Percentiles rank a stretch among this genome's conserved stretches.
These are phyloP conservation scores for Abrus pulchellus DNA, from an alignment of 306 rosid genomes.

Conservation along the genomic window DNA sequence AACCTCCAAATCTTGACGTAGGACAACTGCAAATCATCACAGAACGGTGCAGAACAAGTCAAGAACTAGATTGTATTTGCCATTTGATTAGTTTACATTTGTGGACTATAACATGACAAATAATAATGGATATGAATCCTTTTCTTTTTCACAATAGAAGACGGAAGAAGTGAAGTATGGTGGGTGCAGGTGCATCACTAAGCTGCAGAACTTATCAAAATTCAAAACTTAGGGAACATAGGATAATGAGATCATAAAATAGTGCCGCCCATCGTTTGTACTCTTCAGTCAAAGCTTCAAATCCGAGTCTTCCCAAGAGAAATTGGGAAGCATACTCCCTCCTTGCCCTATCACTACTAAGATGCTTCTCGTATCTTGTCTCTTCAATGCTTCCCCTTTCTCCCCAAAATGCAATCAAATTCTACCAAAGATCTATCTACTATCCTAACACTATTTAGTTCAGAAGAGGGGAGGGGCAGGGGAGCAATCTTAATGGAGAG, in stretches of 20 bases:
- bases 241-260: too few relatives aligned
- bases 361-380: background rate
- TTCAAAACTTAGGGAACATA: too few relatives aligned
- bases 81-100: background rate
- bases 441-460: too few relatives aligned
- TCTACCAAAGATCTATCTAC: constrained; percentile 6
- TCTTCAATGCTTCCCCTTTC: background rate
- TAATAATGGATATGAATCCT: too few relatives aligned
- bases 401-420: constrained; percentile 23
- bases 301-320: background rate
- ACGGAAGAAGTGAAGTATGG: too few relatives aligned
- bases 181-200: too few relatives aligned
- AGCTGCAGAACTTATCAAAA: too few relatives aligned
- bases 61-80: background rate
- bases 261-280: background rate
- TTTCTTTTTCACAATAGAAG: too few relatives aligned
- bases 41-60: background rate
- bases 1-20: background rate
- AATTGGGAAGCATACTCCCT: background rate
- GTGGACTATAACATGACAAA: too few relatives aligned
- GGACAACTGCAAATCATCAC: background rate
- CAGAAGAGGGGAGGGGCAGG: too few relatives aligned
- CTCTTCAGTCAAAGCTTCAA: constrained; percentile 1
- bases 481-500: too few relatives aligned
- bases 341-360: background rate